These are phyloP conservation scores for Lactifluus piperatus DNA, from an alignment of 768 basidiomycete species.

Conservation along the genomic window DNA sequence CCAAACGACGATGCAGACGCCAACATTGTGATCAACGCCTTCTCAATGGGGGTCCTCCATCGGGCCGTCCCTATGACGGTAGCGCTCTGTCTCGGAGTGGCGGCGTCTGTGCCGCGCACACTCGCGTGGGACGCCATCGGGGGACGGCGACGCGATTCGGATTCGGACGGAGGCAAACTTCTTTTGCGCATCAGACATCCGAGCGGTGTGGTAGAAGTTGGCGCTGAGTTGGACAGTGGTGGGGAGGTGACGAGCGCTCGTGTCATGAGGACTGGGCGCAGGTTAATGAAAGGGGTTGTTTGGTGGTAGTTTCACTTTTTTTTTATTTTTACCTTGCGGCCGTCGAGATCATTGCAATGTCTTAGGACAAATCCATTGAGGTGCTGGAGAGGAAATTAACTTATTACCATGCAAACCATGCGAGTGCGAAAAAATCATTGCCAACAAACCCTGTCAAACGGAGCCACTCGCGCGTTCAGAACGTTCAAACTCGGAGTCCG, in stretches of 20 bases:
- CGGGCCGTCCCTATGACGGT: constrained; percentile 70
- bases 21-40: constrained; percentile 48
- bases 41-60: constrained; percentile 66
- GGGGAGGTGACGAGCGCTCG: constrained; percentile 48
- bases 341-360: neutral
- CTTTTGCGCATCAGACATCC: constrained; percentile 52
- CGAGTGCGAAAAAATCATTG: too few relatives aligned
- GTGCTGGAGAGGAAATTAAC: too few relatives aligned
- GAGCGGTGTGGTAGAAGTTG: constrained; percentile 59
- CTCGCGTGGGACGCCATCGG: constrained; percentile 44
- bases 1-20: constrained; percentile 28
- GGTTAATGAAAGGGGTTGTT: constrained; percentile 62
- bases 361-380: neutral
- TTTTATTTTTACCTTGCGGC: too few relatives aligned
- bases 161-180: constrained; percentile 20
- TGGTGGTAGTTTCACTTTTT: constrained; percentile 45
- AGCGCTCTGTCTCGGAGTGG: constrained; percentile 59
- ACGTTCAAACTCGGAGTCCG: too few relatives aligned
- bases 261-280: constrained; percentile 59
- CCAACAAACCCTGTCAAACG: too few relatives aligned
- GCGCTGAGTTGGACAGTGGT: constrained; percentile 39
- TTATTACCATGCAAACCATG: too few relatives aligned
- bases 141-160: constrained; percentile 11
- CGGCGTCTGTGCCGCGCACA: constrained; percentile 44
- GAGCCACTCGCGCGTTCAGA: too few relatives aligned